Base-by-base conservation (phyloP, 345 rosid species). In the Geranium brycei region DNA sequence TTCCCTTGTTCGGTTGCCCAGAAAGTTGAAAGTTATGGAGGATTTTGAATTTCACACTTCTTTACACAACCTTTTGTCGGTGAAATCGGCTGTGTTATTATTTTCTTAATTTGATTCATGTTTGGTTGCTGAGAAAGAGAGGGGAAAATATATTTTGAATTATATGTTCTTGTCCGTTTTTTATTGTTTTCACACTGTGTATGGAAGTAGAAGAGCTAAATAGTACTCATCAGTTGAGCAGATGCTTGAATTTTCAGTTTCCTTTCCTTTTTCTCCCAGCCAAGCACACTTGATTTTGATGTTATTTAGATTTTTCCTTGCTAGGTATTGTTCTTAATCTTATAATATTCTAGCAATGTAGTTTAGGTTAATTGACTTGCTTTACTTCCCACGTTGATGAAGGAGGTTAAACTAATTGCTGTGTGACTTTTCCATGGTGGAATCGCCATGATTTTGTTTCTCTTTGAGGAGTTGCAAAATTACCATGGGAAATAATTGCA, bases 401-500 rank as follows among this genome's bases (percentile, higher is more conserved):
- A 72, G 76, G 31, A 57, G 19, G 73, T 74, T 68, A 47, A 70
- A 62, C 31, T 64, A 61, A 59, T 57, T 62, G 69, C 70, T 84
- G 70, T 75, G 71, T 77, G 65, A 51, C 77, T 75, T 75, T 68
- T 68, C 66, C 58, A 13, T 61, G 71, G 68, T 79, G 75, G 74
- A 40, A 62, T 72, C 59, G 68, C 47, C 75, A 73, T 81, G 80
- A 80, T 82, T 80, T 71, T 76, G 73, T 69, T 58, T 76, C 65
- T 69, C 66, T 40, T 64, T 59, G 14, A 8, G 11, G 53, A 62
- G 47, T 65, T 69, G 28, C 67, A 60, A 17, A 53, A 62, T 62
- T 68, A 80, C 76, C 71, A 79, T 77, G 71, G 63, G 66, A 17
- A 69, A 73, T 68, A 66, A 68, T 81, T 68, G 81, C 80, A 68